phyloP scores from a whole-genome alignment of 176 grass and related monocot genomes.

The Poa pratensis region DNA sequence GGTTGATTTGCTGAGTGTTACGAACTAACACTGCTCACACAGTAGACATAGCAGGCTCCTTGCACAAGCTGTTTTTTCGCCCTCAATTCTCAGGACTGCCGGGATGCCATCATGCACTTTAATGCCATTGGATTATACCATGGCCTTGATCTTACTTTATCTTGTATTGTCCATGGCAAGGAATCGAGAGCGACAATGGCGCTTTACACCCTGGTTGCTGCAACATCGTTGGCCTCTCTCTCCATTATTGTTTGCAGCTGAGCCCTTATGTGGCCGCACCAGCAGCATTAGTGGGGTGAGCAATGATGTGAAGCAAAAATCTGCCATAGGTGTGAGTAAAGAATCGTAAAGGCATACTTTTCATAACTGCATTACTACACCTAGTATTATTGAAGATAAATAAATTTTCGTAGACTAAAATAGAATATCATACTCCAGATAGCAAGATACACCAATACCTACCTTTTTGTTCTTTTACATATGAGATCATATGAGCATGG shows the following conservation, averaged over 20 bases:
- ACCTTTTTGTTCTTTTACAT: neutral
- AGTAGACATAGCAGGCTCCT: conserved; percentile 36
- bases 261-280: conserved; percentile 28
- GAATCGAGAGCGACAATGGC: neutral
- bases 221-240: conserved; percentile 22
- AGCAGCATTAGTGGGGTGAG: neutral
- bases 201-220: neutral
- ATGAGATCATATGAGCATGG: neutral
- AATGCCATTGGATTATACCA: conserved; percentile 11
- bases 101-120: neutral
- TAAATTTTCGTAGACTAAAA: neutral
- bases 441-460: neutral
- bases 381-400: neutral
- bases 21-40: conserved; percentile 13
- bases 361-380: neutral
- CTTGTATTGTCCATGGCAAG: conserved; percentile 11
- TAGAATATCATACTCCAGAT: neutral
- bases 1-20: conserved; percentile 13
- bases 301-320: conserved; percentile 27
- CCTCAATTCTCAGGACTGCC: neutral
- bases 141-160: neutral
- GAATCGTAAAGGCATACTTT: conserved; percentile 15
- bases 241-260: conserved; percentile 31
- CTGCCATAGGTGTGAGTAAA: conserved; percentile 19
- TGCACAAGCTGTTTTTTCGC: conserved; percentile 25